A percentile compares a stretch with the other conserved stretches of the same genome.
phyloP scores from a whole-genome alignment of 768 basidiomycete species.

The Lentinula aciculospora region DNA sequence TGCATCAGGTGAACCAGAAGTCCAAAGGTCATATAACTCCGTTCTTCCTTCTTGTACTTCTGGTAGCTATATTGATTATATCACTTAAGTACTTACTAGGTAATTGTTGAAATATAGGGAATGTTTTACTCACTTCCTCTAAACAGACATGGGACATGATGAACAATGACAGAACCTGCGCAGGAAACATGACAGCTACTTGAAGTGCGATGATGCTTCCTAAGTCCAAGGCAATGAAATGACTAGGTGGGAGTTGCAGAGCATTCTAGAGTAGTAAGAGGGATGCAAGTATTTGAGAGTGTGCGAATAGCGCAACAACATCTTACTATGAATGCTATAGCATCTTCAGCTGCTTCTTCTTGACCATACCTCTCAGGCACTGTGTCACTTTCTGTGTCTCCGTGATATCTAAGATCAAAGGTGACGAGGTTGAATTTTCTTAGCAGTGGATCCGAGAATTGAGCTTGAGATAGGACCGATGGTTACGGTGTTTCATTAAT shows the following conservation, averaged over 20 bases:
- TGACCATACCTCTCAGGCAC: neutral
- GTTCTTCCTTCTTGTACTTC: neutral
- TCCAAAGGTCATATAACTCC: neutral
- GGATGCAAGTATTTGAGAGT: neutral
- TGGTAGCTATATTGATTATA: neutral
- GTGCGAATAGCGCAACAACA: neutral
- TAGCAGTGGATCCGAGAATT: neutral
- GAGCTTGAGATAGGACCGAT: neutral
- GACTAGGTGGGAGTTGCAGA: neutral
- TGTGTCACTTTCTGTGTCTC: neutral
- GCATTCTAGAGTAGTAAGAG: neutral
- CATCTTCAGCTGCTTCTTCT: constrained; percentile 5
- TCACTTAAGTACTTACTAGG: neutral
- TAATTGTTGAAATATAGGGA: neutral
- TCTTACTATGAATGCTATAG: neutral
- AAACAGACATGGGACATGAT: constrained; percentile 5
- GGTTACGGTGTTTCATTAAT: neutral
- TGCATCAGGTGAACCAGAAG: neutral
- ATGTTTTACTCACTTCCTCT: neutral
- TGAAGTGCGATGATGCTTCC: constrained; percentile 1
- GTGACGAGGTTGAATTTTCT: constrained; percentile 5
- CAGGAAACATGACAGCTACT: neutral
- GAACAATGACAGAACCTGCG: neutral
- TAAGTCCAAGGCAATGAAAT: constrained; percentile 1
- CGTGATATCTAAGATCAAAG: constrained; percentile 3